Evolutionary conservation across 164 flowering plant species (phyloP).

Genomic region (Tetracentron sinense): DNA sequence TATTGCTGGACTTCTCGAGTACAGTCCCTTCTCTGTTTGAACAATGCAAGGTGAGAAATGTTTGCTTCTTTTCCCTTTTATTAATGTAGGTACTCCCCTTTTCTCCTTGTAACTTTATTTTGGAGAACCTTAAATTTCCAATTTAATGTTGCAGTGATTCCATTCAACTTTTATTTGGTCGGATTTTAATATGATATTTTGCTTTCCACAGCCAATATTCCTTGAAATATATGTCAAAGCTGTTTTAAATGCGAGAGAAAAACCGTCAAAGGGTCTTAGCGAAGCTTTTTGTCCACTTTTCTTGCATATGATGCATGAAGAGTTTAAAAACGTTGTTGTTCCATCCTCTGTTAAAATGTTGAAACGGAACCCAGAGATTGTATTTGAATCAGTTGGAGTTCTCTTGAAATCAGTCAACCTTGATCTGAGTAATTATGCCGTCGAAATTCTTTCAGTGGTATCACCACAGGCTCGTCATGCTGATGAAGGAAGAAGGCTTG

Average conservation of each 20-base stretch:
- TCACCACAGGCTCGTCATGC: constrained; percentile 84
- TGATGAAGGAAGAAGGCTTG: constrained; percentile 76
- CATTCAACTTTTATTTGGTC: neutral
- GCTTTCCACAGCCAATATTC: constrained; percentile 64
- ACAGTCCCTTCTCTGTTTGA: constrained; percentile 37
- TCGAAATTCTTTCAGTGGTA: constrained; percentile 70
- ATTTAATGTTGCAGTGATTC: neutral
- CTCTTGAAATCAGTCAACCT: constrained; percentile 63
- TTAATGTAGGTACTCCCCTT: neutral
- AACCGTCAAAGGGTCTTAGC: constrained; percentile 64
- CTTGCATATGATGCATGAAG: constrained; percentile 64
- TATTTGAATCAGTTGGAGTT: constrained; percentile 74
- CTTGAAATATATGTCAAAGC: constrained; percentile 78
- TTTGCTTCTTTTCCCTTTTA: neutral
- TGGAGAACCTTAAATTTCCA: neutral
- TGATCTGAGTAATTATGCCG: constrained; percentile 91
- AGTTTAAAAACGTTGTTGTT: constrained; percentile 60
- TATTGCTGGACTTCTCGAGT: constrained; percentile 63
- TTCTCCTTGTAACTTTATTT: neutral
- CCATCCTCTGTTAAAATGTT: constrained; percentile 88
- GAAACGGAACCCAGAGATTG: constrained; percentile 97
- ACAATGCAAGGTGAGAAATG: constrained; percentile 56
- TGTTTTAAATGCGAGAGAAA: constrained; percentile 77
- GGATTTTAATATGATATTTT: constrained; percentile 9
- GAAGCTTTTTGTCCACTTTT: constrained; percentile 79